These are phyloP conservation scores for Fusarium begoniae DNA, from an alignment of 2,329 filamentous ascomycete species.

Conservation along the genomic window DNA sequence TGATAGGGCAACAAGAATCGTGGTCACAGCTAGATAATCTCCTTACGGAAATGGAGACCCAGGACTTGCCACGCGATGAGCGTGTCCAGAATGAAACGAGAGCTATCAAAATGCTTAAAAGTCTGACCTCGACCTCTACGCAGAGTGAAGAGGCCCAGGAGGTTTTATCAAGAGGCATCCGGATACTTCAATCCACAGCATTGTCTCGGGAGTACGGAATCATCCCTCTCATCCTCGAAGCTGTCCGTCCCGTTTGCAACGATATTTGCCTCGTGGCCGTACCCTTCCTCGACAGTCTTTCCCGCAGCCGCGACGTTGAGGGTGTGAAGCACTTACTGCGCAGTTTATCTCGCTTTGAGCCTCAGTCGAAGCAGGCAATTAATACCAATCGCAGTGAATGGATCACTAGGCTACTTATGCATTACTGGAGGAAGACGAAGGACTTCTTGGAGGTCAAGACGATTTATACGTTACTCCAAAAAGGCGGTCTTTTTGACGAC, in stretches of 20 bases:
- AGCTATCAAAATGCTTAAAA: constrained; percentile 30
- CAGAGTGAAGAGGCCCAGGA: constrained; percentile 15
- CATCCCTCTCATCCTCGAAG: constrained; percentile 32
- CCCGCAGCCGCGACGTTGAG: constrained; percentile 18
- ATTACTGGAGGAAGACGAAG: constrained; percentile 41
- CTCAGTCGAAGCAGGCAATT: background rate
- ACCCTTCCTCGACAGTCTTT: constrained; percentile 36
- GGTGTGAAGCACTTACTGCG: constrained; percentile 26
- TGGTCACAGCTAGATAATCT: constrained; percentile 17
- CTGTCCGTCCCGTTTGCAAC: constrained; percentile 32
- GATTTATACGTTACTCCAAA: constrained; percentile 43
- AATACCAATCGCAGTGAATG: constrained; percentile 27
- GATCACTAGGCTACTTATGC: constrained; percentile 37
- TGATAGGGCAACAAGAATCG: background rate
- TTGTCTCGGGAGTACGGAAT: constrained; percentile 28
- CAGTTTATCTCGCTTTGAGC: constrained; percentile 16
- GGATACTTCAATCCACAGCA: constrained; percentile 39
- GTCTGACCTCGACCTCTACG: constrained; percentile 28
- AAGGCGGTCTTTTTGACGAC: constrained; percentile 41
- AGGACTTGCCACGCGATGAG: background rate
- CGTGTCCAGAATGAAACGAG: constrained; percentile 8
- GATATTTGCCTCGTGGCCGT: constrained; percentile 38
- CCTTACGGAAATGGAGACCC: constrained; percentile 16
- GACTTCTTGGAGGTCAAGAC: constrained; percentile 36
- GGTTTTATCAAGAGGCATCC: constrained; percentile 29